A percentile compares a stretch with the other conserved stretches of the same genome.
Evolutionary conservation across 768 basidiomycete species (phyloP).

Genomic region (Suillus variegatus): DNA sequence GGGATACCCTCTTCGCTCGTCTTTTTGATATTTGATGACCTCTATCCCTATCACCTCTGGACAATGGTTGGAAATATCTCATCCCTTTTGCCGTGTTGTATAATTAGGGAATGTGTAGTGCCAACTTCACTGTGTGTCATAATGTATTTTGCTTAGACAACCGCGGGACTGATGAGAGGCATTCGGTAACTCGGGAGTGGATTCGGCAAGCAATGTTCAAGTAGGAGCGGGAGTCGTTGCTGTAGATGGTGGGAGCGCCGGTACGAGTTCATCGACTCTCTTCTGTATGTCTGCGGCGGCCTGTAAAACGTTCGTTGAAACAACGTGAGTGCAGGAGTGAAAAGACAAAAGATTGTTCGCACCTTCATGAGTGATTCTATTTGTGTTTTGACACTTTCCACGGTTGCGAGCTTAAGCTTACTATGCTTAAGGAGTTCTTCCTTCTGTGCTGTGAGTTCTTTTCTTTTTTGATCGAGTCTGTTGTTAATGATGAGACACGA

Average conservation of each 20-base stretch:
- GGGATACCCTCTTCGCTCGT: slow-evolving; percentile 28
- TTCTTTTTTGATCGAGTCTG: slow-evolving; percentile 72
- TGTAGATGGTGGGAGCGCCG: slow-evolving; percentile 38
- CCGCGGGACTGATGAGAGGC: slow-evolving; percentile 5
- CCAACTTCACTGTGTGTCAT: slow-evolving; percentile 13
- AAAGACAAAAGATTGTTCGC: slow-evolving; percentile 7
- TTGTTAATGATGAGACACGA: slow-evolving; percentile 6
- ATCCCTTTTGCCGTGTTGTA: slow-evolving; percentile 25
- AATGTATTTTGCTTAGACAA: slow-evolving; percentile 15
- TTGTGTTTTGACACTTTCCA: slow-evolving; percentile 79
- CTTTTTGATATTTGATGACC: background rate
- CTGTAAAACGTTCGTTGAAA: slow-evolving; percentile 36
- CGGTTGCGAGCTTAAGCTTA: slow-evolving; percentile 66
- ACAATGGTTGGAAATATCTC: slow-evolving; percentile 24
- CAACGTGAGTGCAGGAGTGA: slow-evolving; percentile 15
- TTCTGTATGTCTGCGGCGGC: slow-evolving; percentile 72
- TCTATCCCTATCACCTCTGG: slow-evolving; percentile 14
- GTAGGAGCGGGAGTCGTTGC: slow-evolving; percentile 29
- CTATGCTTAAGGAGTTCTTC: slow-evolving; percentile 82
- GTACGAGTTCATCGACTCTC: slow-evolving; percentile 70
- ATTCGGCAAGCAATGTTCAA: slow-evolving; percentile 13
- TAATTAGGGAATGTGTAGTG: slow-evolving; percentile 30
- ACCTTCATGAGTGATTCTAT: slow-evolving; percentile 81
- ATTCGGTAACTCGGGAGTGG: slow-evolving; percentile 10
- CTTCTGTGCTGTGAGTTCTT: slow-evolving; percentile 67